A percentile compares a stretch with the other conserved stretches of the same genome.
Evolutionary conservation across 305 asterid genomes (phyloP).

Genomic region (Fraxinus paxiana): DNA sequence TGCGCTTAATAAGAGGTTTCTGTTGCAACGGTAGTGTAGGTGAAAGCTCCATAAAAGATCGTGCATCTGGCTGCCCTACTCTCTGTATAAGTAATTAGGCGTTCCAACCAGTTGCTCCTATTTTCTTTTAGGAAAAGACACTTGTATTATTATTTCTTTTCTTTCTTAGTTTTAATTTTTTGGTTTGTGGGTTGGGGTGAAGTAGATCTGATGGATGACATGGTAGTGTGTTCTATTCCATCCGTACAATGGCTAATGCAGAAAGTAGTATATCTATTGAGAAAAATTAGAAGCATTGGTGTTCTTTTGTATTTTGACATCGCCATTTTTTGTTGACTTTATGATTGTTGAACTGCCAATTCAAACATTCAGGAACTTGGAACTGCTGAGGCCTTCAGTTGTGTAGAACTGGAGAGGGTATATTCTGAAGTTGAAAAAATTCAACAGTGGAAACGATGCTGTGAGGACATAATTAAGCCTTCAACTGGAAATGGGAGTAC

Average conservation of each 20-base stretch:
- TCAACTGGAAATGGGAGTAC: conserved; percentile 36
- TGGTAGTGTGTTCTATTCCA: conserved; percentile 4
- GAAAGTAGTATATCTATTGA: conserved; percentile 1
- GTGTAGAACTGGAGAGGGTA: conserved; percentile 69
- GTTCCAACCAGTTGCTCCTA: not conserved
- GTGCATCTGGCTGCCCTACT: not conserved
- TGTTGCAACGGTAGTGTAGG: not conserved
- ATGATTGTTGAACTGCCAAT: conserved; percentile 25
- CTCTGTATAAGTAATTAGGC: not conserved
- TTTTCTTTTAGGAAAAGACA: not conserved
- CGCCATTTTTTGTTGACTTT: conserved; percentile 17
- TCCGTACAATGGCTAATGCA: not conserved
- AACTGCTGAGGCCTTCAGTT: conserved; percentile 54
- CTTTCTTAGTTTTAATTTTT: not conserved
- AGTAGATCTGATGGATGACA: not conserved
- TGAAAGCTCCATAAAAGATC: not conserved
- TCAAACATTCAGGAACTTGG: conserved; percentile 63
- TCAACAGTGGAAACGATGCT: conserved; percentile 59
- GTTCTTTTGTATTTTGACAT: conserved; percentile 19
- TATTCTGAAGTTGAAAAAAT: conserved; percentile 53
- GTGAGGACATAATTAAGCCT: conserved; percentile 49
- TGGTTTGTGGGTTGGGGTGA: not conserved
- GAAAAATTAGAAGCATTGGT: conserved; percentile 1
- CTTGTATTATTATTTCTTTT: not conserved
- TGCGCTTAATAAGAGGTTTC: not conserved